Conservation (phyloP, 1,139 yeast genomes). For the Taphrina sp. region DNA sequence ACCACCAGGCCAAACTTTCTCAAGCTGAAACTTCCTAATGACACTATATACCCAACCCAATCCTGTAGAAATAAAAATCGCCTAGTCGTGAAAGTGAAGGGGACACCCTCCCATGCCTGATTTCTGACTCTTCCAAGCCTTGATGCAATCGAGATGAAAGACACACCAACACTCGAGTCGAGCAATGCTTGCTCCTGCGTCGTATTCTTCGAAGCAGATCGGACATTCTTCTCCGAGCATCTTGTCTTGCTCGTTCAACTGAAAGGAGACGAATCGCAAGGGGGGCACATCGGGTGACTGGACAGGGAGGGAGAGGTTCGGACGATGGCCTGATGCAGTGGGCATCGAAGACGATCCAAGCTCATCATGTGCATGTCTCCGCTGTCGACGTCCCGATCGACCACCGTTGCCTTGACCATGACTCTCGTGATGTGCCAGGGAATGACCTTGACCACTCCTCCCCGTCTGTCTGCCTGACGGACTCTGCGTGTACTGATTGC, state of each 20-base stretch:
- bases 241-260: conserved; percentile 23
- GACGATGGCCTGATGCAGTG: neutral
- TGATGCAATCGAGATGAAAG: conserved; percentile 57
- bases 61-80: no score
- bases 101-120: conserved; percentile 28
- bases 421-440: no score
- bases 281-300: neutral
- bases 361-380: neutral
- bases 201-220: conserved; percentile 84
- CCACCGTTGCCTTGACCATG: neutral
- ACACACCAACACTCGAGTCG: conserved; percentile 91
- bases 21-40: no score
- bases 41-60: no score
- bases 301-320: neutral
- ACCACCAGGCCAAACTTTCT: no score
- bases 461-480: neutral
- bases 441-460: neutral
- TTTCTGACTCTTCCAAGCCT: conserved; percentile 20
- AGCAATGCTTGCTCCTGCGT: conserved; percentile 85
- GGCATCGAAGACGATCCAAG: neutral
- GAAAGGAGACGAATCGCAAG: conserved; percentile 26
- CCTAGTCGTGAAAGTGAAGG: conserved; percentile 26
- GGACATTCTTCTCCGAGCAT: conserved; percentile 70
- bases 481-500: neutral
- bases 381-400: neutral